phyloP scores from a whole-genome alignment of 371 early-diverging fungal genomes.

The Mucor piriformis region DNA sequence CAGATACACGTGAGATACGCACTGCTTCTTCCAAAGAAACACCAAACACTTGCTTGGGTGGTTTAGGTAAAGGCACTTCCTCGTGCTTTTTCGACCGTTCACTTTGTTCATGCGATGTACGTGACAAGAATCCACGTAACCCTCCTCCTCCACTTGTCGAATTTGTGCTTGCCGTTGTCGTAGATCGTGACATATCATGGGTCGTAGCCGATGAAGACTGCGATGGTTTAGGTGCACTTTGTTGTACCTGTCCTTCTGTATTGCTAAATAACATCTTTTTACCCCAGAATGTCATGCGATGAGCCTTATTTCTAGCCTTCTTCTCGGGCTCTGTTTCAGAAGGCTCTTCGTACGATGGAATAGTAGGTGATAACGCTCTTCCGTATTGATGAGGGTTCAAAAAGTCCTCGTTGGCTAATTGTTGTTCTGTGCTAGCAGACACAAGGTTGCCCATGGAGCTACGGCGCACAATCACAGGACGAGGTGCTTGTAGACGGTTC shows the following conservation, averaged over 20 bases:
- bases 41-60: slow-evolving; percentile 53
- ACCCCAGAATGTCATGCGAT: slow-evolving; percentile 58
- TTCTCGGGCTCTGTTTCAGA: slow-evolving; percentile 31
- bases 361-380: slow-evolving; percentile 20
- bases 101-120: slow-evolving; percentile 29
- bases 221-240: slow-evolving; percentile 2
- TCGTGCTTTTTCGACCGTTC: slow-evolving; percentile 18
- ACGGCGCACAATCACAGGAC: slow-evolving; percentile 36
- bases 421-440: slow-evolving; percentile 14
- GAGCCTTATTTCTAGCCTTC: slow-evolving; percentile 45
- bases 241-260: neutral
- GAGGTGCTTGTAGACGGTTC: slow-evolving; percentile 29
- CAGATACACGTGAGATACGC: slow-evolving; percentile 28
- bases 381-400: slow-evolving; percentile 4
- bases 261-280: slow-evolving; percentile 46
- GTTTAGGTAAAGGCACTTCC: slow-evolving; percentile 1
- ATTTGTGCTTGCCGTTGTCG: slow-evolving; percentile 15
- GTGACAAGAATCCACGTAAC: slow-evolving; percentile 30
- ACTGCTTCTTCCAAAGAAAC: slow-evolving; percentile 37
- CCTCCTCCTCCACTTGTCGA: slow-evolving; percentile 1
- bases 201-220: slow-evolving; percentile 19
- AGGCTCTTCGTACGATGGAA: slow-evolving; percentile 6
- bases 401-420: neutral
- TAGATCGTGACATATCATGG: slow-evolving; percentile 8
- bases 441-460: slow-evolving; percentile 43